Evolutionary conservation across 192 early-diverging fungal genomes (phyloP).

Genomic region (Umbelopsis isabellina): DNA sequence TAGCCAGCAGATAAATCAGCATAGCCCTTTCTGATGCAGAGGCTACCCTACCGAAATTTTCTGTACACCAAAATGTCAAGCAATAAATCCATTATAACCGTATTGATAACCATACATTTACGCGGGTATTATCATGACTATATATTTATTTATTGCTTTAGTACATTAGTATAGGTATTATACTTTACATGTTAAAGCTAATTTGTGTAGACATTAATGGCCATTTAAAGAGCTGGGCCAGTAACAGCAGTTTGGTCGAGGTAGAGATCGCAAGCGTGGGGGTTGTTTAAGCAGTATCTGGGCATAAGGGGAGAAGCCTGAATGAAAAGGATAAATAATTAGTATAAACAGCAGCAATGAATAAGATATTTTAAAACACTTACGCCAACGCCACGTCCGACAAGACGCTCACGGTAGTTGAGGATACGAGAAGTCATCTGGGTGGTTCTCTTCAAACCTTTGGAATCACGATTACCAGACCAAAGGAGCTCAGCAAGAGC

Average conservation of each 20-base stretch:
- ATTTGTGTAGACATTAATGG: no score
- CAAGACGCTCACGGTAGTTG: conserved; percentile 70
- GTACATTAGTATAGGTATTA: not conserved
- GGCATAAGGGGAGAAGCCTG: conserved; percentile 48
- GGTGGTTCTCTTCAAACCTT: conserved; percentile 43
- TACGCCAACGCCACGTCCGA: conserved; percentile 61
- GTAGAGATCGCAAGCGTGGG: conserved; percentile 22
- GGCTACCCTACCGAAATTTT: no score
- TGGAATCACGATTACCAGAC: conserved; percentile 61
- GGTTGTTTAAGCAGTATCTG: conserved; percentile 12
- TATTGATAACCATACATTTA: no score
- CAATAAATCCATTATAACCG: no score
- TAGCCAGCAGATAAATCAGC: no score
- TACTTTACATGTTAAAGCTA: not conserved
- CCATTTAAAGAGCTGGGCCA: not conserved
- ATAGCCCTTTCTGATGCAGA: no score
- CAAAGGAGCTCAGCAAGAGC: conserved; percentile 68
- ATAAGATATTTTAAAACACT: not conserved
- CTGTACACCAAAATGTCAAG: no score
- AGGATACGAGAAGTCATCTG: conserved; percentile 53
- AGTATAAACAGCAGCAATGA: conserved; percentile 31
- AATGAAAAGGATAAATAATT: not conserved
- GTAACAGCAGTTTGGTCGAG: conserved; percentile 13
- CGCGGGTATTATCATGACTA: no score
- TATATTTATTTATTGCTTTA: not conserved